phyloP scores from a whole-genome alignment of 345 rosid genomes.

The Arabis alpina region DNA sequence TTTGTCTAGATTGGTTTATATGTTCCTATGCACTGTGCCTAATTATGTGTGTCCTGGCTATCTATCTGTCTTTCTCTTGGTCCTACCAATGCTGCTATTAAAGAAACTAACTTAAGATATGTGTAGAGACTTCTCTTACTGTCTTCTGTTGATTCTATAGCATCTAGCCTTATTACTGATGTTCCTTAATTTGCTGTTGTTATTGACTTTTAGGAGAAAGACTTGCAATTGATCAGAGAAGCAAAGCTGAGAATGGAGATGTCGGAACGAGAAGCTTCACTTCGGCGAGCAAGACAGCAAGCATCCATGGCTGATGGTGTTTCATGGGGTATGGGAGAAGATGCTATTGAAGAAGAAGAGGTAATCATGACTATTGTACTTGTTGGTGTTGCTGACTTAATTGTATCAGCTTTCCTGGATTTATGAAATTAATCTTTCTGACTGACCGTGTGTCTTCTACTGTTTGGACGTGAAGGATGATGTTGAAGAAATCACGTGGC shows the following conservation, averaged over 20 bases:
- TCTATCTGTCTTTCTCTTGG: background rate
- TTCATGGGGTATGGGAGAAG: slow-evolving; percentile 99
- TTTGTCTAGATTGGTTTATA: background rate
- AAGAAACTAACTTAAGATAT: background rate
- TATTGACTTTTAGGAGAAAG: slow-evolving; percentile 58
- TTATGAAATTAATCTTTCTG: background rate
- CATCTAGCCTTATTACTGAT: slow-evolving; percentile 6
- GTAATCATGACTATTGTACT: slow-evolving; percentile 37
- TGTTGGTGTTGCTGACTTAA: slow-evolving; percentile 11
- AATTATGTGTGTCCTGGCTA: background rate
- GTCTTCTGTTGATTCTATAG: slow-evolving; percentile 6
- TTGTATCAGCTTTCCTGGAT: slow-evolving; percentile 1
- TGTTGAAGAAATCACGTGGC: slow-evolving; percentile 90
- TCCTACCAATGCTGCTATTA: too few species aligned
- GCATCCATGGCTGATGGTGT: slow-evolving; percentile 89
- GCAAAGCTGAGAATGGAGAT: slow-evolving; percentile 60
- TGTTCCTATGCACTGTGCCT: too few species aligned
- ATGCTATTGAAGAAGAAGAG: slow-evolving; percentile 94
- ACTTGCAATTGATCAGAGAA: slow-evolving; percentile 62
- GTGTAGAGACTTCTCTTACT: background rate
- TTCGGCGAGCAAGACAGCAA: slow-evolving; percentile 75
- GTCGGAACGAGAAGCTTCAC: slow-evolving; percentile 84
- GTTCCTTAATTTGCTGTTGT: slow-evolving; percentile 1
- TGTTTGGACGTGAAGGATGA: slow-evolving; percentile 64
- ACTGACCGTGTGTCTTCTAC: slow-evolving; percentile 13